Evolutionary conservation across 139 green algal genomes (phyloP), one percentile per base, ranked within the genome.

Genomic region (Chlamydomonas sp.): DNA sequence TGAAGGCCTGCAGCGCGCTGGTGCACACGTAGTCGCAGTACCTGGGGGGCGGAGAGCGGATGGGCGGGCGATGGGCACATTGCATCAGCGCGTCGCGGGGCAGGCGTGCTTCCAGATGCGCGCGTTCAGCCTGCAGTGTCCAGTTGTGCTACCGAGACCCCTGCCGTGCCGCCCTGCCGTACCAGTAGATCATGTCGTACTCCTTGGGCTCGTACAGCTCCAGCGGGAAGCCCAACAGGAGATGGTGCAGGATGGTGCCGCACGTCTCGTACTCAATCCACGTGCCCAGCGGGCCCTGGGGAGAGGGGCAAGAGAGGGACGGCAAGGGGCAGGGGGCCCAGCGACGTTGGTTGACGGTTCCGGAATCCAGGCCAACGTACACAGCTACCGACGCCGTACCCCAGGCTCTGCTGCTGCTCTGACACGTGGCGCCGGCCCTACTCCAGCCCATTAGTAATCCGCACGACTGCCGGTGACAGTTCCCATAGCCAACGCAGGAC

Each of bases 221-320:
- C 88, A 98, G 93, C 80, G 96, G 94, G 85, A 95, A 98, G 68
- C 96, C 96, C 72, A 96, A 78, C 86, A 96, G 85, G 63, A 98
- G 86, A 91, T 98, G 95, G 73, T 86, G 62, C 77, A 95, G 71
- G 89, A 96, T 92, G 14, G 85, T 81, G 12, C 49, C 15, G 8
- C 78, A 77, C 0, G 93, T 94, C 92, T 96, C 88, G 49, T 74
- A 76, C 90, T 97, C 95, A 66, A 97, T 94, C 96, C 96, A 98
- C 0, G 90, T 92, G 2, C 84, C 90, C 64, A 96, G 78, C 0
- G 93, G 93, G 5, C 94, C 96, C 90, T 94, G 85, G 49, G 79
- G 10, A 15, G n/a, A 49, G 75, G 31, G 31, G 31, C 31, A 49
- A 49, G 17, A 60, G 7, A 71, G 31, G 63, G 3, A 71, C 10